Conservation (phyloP, 331 rosid genomes). For the Quercus lobata region DNA sequence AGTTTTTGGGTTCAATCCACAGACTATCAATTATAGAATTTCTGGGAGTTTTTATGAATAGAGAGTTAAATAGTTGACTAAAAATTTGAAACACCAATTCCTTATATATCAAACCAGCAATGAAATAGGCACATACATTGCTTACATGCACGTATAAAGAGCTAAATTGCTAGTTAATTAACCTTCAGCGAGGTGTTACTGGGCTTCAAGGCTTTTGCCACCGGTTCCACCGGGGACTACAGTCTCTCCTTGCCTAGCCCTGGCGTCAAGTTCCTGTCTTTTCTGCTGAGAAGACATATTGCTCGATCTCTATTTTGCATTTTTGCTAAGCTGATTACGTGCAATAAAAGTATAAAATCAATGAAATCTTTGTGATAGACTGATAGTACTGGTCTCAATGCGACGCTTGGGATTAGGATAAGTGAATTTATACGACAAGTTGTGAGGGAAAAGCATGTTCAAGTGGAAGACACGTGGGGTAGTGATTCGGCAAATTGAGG, state of each 20-base stretch:
- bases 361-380: not conserved
- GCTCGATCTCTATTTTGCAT: not conserved
- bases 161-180: not conserved
- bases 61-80: too few relatives aligned
- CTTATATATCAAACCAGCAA: not conserved
- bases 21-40: too few relatives aligned
- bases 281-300: conserved; percentile 22
- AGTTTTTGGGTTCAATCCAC: too few relatives aligned
- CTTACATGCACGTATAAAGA: not conserved
- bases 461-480: conserved; percentile 1
- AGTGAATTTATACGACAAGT: not conserved
- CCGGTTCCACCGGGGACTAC: conserved; percentile 79
- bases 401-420: not conserved
- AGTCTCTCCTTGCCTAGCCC: conserved; percentile 62
- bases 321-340: not conserved
- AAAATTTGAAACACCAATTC: too few relatives aligned
- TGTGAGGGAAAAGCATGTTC: not conserved
- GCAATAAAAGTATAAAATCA: too few relatives aligned
- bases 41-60: too few relatives aligned
- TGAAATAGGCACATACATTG: not conserved
- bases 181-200: conserved; percentile 78
- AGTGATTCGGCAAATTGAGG: conserved; percentile 2
- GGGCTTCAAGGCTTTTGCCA: conserved; percentile 77
- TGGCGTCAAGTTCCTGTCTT: conserved; percentile 40
- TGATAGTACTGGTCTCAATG: too few relatives aligned